phyloP scores from a whole-genome alignment of 2,329 filamentous ascomycete species.

The Pseudogymnoascus sp. region DNA sequence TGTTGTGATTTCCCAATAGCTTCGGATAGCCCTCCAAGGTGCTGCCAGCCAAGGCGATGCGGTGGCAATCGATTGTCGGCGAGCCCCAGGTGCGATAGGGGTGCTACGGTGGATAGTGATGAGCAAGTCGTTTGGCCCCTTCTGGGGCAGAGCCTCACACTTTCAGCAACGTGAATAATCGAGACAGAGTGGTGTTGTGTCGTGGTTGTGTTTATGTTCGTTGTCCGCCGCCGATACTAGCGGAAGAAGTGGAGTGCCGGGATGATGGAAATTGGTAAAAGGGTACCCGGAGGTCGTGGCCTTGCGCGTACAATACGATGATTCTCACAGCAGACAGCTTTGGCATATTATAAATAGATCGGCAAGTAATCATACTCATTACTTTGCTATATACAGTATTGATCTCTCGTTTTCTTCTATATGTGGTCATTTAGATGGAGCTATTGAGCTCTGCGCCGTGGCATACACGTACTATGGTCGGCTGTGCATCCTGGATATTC shows the following conservation, averaged over 20 bases:
- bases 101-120: not conserved
- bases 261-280: conserved; percentile 2
- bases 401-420: not conserved
- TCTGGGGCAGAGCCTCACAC: conserved; percentile 5
- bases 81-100: not conserved
- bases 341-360: not conserved
- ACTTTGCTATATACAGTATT: not conserved
- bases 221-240: not conserved
- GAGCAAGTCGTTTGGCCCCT: conserved; percentile 4
- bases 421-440: not conserved
- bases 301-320: not conserved
- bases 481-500: not conserved
- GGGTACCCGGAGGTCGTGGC: not conserved
- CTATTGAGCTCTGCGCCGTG: not conserved
- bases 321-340: not conserved
- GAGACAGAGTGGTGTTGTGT: not conserved
- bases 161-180: conserved; percentile 6
- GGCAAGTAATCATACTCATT: not conserved
- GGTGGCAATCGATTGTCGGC: not conserved
- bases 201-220: conserved; percentile 5
- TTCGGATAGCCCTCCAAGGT: conserved; percentile 5
- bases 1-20: not conserved
- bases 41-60: not conserved
- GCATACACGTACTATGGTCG: not conserved
- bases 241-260: conserved; percentile 3